phyloP scores from a whole-genome alignment of 2,329 filamentous ascomycete genomes.

The Sporothrix dimorphospora region DNA sequence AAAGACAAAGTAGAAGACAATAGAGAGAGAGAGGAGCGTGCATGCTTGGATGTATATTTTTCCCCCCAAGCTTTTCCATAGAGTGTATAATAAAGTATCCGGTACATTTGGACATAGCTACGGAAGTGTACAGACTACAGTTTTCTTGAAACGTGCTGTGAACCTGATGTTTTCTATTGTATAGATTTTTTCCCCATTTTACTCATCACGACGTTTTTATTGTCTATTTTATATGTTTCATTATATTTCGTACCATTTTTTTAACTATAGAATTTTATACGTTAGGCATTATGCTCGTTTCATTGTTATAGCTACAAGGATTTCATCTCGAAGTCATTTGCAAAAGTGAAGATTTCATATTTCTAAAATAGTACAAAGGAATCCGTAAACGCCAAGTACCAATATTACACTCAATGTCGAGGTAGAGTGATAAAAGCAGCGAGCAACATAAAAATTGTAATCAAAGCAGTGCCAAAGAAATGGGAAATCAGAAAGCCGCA shows the following conservation, averaged over 20 bases:
- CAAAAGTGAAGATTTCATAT: background rate
- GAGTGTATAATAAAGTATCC: slow-evolving; percentile 16
- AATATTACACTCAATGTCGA: background rate
- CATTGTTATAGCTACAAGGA: background rate
- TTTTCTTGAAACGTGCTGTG: too few relatives aligned
- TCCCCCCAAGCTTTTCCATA: background rate
- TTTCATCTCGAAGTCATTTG: too few relatives aligned
- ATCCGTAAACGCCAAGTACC: slow-evolving; percentile 6
- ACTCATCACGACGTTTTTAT: too few relatives aligned
- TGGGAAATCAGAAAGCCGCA: background rate
- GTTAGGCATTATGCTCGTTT: background rate
- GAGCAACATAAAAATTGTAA: background rate
- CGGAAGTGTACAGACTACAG: too few relatives aligned
- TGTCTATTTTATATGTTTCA: too few relatives aligned
- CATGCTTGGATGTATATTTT: slow-evolving; percentile 10
- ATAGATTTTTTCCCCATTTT: background rate
- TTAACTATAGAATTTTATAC: too few relatives aligned
- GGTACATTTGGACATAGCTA: background rate
- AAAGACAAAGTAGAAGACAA: background rate
- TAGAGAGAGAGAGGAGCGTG: background rate
- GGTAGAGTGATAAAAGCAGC: background rate
- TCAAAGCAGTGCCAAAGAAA: background rate
- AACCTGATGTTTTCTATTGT: background rate
- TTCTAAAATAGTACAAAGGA: background rate
- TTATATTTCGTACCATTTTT: background rate